phyloP scores from a whole-genome alignment of 2,329 filamentous ascomycete species.

The Colletotrichum lupini region DNA sequence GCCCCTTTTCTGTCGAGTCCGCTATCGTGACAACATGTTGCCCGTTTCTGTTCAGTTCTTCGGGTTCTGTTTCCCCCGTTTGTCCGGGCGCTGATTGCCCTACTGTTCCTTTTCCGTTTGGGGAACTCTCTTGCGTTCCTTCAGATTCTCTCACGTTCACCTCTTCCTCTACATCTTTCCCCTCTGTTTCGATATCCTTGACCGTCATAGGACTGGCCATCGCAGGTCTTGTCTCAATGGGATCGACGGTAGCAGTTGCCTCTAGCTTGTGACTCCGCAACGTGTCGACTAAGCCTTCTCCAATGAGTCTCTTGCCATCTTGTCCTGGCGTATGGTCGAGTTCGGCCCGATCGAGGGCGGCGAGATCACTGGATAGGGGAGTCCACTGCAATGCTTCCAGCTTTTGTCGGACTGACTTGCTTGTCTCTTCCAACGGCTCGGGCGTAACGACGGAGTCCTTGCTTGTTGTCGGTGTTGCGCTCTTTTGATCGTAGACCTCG shows the following conservation, averaged over 20 bases:
- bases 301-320: slow-evolving; percentile 5
- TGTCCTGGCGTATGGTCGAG: slow-evolving; percentile 13
- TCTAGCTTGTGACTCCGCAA: neutral
- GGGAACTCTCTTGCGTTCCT: neutral
- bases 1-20: neutral
- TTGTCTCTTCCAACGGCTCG: slow-evolving; percentile 20
- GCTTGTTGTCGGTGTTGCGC: slow-evolving; percentile 35
- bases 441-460: slow-evolving; percentile 21
- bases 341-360: slow-evolving; percentile 6
- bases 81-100: slow-evolving; percentile 26
- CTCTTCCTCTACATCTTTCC: neutral
- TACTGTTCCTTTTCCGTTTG: slow-evolving; percentile 1
- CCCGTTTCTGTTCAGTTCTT: slow-evolving; percentile 20
- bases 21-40: slow-evolving; percentile 9
- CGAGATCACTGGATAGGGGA: slow-evolving; percentile 21
- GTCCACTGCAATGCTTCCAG: slow-evolving; percentile 33
- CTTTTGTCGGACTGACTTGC: slow-evolving; percentile 18
- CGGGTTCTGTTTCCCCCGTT: slow-evolving; percentile 38
- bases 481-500: slow-evolving; percentile 32
- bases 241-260: neutral
- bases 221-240: slow-evolving; percentile 3
- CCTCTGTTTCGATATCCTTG: neutral
- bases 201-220: slow-evolving; percentile 19
- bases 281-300: neutral
- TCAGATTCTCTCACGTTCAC: neutral